Evolutionary conservation across 2,329 filamentous ascomycete species (phyloP), one percentile per base, ranked within the genome.

Genomic region (Alternaria consortialis): DNA sequence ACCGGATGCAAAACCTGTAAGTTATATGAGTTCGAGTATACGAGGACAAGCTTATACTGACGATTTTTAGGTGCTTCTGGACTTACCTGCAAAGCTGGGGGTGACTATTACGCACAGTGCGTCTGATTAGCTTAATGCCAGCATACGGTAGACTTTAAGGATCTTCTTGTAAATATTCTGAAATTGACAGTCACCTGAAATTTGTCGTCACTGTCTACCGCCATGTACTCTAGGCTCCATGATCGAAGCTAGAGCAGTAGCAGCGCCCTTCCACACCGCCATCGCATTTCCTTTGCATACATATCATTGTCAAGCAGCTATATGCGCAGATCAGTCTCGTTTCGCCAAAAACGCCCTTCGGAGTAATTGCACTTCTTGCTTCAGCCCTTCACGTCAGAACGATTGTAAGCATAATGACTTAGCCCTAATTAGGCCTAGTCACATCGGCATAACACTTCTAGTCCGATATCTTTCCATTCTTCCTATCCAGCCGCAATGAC

Each of bases 1-100:
- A 52, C 32, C n/a, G 58, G 58, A 17, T 60, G 58, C 47, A 53
- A 43, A 29, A 48, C 58, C n/a, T 60, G 54, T 57, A 43, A 60
- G 58, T 57, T 9, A 2, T 20, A 7, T 15, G 6, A 51, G 29
- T 3, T 36, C 15, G 20, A 12, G 13, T n/a, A 12, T 7, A n/a
- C 13, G 23, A 32, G 31, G 6, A 12, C 1, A 23, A 8, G n/a
- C 6, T n/a, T 40, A n/a, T 53, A 37, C 47, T 60, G 13, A 60
- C 34, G 4, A 15, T 8, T 3, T 13, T 3, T 32, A 60, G 58
- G 58, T 58, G 58, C 58, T 25, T 60, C 54, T 13, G 58, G 54
- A 15, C 40, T 56, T 13, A 48, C 47, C 9, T 60, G 58, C 42
- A 53, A 53, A 15, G 47, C 58, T n/a, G 42, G 34, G 12, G 53